These are phyloP conservation scores for Rubia occidens DNA, from an alignment of 305 asterid genomes.

Conservation along the genomic window DNA sequence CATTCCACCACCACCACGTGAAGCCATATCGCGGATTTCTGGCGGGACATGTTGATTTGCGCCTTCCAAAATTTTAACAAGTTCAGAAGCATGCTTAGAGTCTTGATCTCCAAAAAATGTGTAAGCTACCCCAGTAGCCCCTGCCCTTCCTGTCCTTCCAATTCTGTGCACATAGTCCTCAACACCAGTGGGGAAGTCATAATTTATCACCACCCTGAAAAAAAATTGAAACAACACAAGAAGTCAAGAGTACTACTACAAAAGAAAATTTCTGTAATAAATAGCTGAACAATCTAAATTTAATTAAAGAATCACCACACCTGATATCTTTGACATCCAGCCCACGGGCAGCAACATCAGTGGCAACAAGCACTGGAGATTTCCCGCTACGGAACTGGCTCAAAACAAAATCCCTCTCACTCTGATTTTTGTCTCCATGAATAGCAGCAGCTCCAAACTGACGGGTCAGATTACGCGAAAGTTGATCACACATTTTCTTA, in stretches of 20 bases:
- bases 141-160: slow-evolving; percentile 99
- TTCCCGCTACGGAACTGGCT: slow-evolving; percentile 81
- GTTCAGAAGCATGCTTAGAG: slow-evolving; percentile 74
- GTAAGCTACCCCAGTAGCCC: slow-evolving; percentile 85
- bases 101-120: slow-evolving; percentile 81
- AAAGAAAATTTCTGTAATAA: not conserved
- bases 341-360: slow-evolving; percentile 99
- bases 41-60: slow-evolving; percentile 72
- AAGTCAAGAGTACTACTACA: not conserved
- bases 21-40: slow-evolving; percentile 68
- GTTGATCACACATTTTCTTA: slow-evolving; percentile 91
- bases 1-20: slow-evolving; percentile 72
- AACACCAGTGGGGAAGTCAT: slow-evolving; percentile 91
- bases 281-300: not conserved
- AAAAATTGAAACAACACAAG: slow-evolving; percentile 4
- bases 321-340: slow-evolving; percentile 94
- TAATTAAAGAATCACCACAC: slow-evolving; percentile 21
- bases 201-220: slow-evolving; percentile 83
- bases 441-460: slow-evolving; percentile 92
- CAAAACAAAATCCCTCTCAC: slow-evolving; percentile 87
- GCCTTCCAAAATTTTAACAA: slow-evolving; percentile 81
- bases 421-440: slow-evolving; percentile 96
- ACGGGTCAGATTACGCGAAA: slow-evolving; percentile 55
- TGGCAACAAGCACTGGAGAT: slow-evolving; percentile 90
- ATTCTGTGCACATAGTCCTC: slow-evolving; percentile 99